Evolutionary conservation across 108 stramenopile species (phyloP).

Genomic region (Cylindrotheca closterium): DNA sequence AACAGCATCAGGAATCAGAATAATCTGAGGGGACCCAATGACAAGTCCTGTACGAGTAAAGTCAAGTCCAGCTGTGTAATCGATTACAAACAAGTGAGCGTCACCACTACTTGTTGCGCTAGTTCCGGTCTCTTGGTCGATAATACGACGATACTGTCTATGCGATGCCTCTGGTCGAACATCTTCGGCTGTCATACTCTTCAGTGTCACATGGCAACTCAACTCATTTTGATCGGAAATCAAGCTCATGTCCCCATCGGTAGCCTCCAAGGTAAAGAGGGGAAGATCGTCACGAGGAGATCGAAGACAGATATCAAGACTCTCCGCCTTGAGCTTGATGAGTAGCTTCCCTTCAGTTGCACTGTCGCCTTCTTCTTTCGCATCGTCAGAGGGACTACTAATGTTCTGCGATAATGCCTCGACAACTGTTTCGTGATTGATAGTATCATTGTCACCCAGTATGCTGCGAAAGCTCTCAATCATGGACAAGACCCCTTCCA

Average conservation of each 20-base stretch:
- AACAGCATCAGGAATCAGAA: slow-evolving; percentile 74
- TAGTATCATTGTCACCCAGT: slow-evolving; percentile 29
- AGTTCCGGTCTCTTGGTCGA: slow-evolving; percentile 39
- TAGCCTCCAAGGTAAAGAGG: slow-evolving; percentile 66
- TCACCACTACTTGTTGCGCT: slow-evolving; percentile 13
- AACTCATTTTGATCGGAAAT: slow-evolving; percentile 23
- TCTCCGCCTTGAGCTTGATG: slow-evolving; percentile 63
- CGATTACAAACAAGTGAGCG: slow-evolving; percentile 54
- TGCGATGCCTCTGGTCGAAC: slow-evolving; percentile 30
- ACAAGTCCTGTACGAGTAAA: slow-evolving; percentile 43
- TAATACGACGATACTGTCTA: slow-evolving; percentile 54
- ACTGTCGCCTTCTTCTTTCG: background rate
- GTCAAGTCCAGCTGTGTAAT: slow-evolving; percentile 42
- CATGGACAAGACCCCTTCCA: slow-evolving; percentile 28
- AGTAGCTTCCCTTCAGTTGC: slow-evolving; percentile 14
- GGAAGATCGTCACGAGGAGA: slow-evolving; percentile 80
- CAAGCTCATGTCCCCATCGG: slow-evolving; percentile 45
- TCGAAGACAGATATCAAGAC: slow-evolving; percentile 64
- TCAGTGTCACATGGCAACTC: slow-evolving; percentile 45
- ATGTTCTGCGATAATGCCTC: slow-evolving; percentile 11
- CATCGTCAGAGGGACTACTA: background rate
- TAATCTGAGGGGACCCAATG: slow-evolving; percentile 74
- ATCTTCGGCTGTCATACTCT: slow-evolving; percentile 73
- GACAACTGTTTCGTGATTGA: slow-evolving; percentile 9
- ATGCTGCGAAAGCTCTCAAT: slow-evolving; percentile 37